Base-by-base conservation (phyloP, 2,329 filamentous ascomycete species). In the Aspergillus sp. region DNA sequence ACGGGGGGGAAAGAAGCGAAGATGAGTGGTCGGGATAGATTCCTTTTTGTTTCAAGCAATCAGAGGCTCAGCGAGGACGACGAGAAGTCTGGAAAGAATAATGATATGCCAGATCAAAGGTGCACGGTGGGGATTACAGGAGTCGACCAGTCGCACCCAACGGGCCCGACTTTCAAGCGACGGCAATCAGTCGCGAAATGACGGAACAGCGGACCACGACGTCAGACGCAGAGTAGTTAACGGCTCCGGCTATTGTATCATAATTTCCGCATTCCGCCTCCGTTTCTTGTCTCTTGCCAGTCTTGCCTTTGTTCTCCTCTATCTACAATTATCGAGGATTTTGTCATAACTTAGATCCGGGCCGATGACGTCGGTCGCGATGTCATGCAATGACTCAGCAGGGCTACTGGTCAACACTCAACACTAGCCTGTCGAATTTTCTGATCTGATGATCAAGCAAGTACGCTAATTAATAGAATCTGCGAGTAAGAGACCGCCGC, bases 381-480 rank as follows among this genome's bases (percentile, higher is more conserved):
- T 56, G 56, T 57, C 54, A 57, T 60, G 50, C 15, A 47, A 44
- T 60, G 50, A 60, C 57, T 57, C 50, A 60, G 53, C 57, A 39
- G n/a, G 18, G 39, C 39, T 12, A 9, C 9, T 11, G 9, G 39
- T 42, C 39, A 42, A 42, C 39, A 11, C 15, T 42, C 8, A 42
- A 20, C n/a, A 24, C n/a, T 45, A 13, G 32, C 22, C 32, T 45
- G 38, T 17, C 20, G 17, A 52, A 43, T 36, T 39, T 44, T 41
- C 44, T 55, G 36, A 30, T 55, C 45, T 15, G 38, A 42, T 43
- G 50, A 43, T 44, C 34, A 36, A 36, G 34, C 34, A 36, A 15
- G 34, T 36, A 36, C 34, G 34, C 34, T 36, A 36, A 36, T 36
- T n/a, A 15, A 15, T 36, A 36, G 34, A n/a, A 36, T 36, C 34